Conservation (phyloP, 352 stramenopile genomes). For the Globisporangium yorkense region DNA sequence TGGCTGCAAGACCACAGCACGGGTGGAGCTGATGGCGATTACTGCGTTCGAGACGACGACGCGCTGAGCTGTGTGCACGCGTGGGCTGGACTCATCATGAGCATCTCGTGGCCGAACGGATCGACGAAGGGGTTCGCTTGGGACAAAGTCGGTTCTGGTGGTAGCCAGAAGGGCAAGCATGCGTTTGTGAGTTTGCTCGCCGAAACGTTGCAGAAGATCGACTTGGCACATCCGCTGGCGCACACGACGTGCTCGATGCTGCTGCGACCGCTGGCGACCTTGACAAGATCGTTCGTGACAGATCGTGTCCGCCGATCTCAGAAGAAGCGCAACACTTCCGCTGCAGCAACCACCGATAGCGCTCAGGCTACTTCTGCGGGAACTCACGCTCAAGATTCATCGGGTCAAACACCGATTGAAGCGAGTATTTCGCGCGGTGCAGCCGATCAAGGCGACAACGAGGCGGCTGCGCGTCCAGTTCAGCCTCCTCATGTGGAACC, state of each 20-base stretch:
- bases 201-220: slow-evolving; percentile 73
- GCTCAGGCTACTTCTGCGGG: not conserved
- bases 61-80: slow-evolving; percentile 75
- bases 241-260: slow-evolving; percentile 74
- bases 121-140: slow-evolving; percentile 71
- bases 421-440: not conserved
- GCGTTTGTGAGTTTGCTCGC: slow-evolving; percentile 71
- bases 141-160: slow-evolving; percentile 73
- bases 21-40: slow-evolving; percentile 1
- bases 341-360: not conserved
- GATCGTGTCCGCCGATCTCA: slow-evolving; percentile 60
- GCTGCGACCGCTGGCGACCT: slow-evolving; percentile 66
- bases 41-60: slow-evolving; percentile 57
- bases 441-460: not conserved
- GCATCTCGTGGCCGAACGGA: slow-evolving; percentile 80
- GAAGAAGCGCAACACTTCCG: slow-evolving; percentile 41
- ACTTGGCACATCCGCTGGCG: slow-evolving; percentile 70
- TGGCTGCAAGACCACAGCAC: slow-evolving; percentile 33
- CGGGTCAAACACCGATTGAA: not conserved
- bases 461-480: not conserved
- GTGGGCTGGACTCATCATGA: slow-evolving; percentile 83
- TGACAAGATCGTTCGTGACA: slow-evolving; percentile 78
- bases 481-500: not conserved
- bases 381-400: not conserved
- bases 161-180: slow-evolving; percentile 63